Conservation (phyloP, 2,329 filamentous ascomycete genomes). For the Bretziella fagacearum region DNA sequence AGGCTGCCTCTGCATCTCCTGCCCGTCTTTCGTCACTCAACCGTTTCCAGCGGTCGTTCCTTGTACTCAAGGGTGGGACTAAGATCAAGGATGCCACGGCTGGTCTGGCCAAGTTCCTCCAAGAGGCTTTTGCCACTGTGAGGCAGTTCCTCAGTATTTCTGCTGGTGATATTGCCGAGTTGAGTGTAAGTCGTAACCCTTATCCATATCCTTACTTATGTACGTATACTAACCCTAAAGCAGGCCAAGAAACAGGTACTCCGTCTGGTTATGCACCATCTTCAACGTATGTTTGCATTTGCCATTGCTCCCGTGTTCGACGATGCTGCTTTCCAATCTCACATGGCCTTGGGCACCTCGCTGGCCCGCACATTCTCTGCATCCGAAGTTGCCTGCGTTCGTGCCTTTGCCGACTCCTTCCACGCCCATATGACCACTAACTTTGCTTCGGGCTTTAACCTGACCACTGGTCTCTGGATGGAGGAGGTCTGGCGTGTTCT, state of each 20-base stretch:
- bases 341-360: constrained; percentile 32
- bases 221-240: constrained; percentile 1
- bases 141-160: constrained; percentile 26
- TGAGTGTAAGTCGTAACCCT: background rate
- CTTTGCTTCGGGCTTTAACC: constrained; percentile 53
- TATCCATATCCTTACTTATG: background rate
- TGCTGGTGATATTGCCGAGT: background rate
- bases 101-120: constrained; percentile 34
- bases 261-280: constrained; percentile 31
- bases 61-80: constrained; percentile 35
- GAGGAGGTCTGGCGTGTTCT: constrained; percentile 59
- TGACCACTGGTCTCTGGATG: constrained; percentile 65
- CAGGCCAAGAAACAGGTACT: constrained; percentile 18
- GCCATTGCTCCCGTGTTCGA: constrained; percentile 34
- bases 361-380: constrained; percentile 5
- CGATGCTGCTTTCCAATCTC: constrained; percentile 47
- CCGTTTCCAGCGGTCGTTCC: constrained; percentile 42
- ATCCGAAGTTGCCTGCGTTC: constrained; percentile 2
- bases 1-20: constrained; percentile 27
- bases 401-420: constrained; percentile 25
- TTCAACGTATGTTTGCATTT: constrained; percentile 36
- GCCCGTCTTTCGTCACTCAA: constrained; percentile 38
- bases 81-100: constrained; percentile 46
- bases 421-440: constrained; percentile 30
- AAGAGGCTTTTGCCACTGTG: constrained; percentile 22